These are phyloP conservation scores for Fusarium palustre DNA, from an alignment of 2,329 filamentous ascomycete genomes.

Conservation along the genomic window DNA sequence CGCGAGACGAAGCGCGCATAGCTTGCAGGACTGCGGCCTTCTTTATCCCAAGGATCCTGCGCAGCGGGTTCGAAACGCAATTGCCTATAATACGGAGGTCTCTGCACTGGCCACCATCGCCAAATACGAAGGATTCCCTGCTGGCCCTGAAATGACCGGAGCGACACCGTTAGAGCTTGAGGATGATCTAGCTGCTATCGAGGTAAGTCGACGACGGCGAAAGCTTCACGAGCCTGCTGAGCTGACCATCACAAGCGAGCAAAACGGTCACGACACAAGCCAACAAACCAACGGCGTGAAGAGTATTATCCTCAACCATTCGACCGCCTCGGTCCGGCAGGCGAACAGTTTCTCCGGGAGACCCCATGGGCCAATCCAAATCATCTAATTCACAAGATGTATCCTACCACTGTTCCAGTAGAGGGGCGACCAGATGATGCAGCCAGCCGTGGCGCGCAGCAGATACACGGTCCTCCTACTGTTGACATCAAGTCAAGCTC, in stretches of 20 bases:
- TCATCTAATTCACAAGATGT: slow-evolving; percentile 73
- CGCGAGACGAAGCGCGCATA: slow-evolving; percentile 83
- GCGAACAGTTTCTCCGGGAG: slow-evolving; percentile 88
- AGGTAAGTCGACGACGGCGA: slow-evolving; percentile 63
- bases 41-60: slow-evolving; percentile 81
- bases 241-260: slow-evolving; percentile 50
- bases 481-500: slow-evolving; percentile 43
- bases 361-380: slow-evolving; percentile 95
- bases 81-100: slow-evolving; percentile 95
- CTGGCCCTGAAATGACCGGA: slow-evolving; percentile 84
- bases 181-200: slow-evolving; percentile 89
- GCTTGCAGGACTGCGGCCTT: slow-evolving; percentile 83
- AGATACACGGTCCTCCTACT: slow-evolving; percentile 27
- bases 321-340: slow-evolving; percentile 71
- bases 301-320: slow-evolving; percentile 63
- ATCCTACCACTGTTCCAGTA: slow-evolving; percentile 48
- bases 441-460: slow-evolving; percentile 40
- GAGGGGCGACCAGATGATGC: slow-evolving; percentile 24
- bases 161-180: slow-evolving; percentile 81
- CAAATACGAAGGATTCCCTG: slow-evolving; percentile 96
- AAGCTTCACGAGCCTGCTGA: slow-evolving; percentile 38
- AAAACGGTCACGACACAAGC: slow-evolving; percentile 53
- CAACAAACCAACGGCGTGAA: slow-evolving; percentile 57
- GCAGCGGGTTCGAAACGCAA: slow-evolving; percentile 84
- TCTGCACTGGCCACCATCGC: slow-evolving; percentile 90